A percentile compares a stretch with the other conserved stretches of the same genome.
Conservation (phyloP, 441 rosid genomes). For the Populus tomentosa region DNA sequence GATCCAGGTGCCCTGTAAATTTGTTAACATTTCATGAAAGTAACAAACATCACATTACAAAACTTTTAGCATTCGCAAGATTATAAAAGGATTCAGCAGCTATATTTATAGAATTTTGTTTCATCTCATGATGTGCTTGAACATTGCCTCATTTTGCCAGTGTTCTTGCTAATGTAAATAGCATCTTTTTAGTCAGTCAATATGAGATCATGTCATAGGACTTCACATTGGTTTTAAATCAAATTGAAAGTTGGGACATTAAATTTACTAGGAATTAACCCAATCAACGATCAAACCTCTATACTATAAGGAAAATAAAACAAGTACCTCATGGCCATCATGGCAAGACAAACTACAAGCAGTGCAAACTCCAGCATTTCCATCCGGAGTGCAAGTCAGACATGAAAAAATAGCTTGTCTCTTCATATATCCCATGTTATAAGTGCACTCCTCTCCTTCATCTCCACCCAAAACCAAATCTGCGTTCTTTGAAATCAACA, state of each 20-base stretch:
- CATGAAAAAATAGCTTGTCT: slow-evolving; percentile 95
- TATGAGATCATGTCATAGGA: too few relatives aligned
- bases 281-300: neutral
- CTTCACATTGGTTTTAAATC: neutral
- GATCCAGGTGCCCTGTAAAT: neutral
- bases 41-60: neutral
- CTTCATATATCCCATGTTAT: slow-evolving; percentile 72
- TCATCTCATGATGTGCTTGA: neutral
- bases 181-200: neutral
- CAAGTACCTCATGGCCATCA: slow-evolving; percentile 90
- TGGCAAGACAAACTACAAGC: slow-evolving; percentile 95
- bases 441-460: slow-evolving; percentile 92
- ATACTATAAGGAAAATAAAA: slow-evolving; percentile 1
- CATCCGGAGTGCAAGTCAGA: slow-evolving; percentile 83
- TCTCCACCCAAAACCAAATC: slow-evolving; percentile 98
- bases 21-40: neutral
- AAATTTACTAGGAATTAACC: neutral
- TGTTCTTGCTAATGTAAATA: neutral
- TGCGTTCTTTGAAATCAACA: slow-evolving; percentile 49
- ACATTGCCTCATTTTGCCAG: neutral
- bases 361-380: slow-evolving; percentile 90
- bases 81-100: neutral
- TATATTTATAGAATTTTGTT: neutral
- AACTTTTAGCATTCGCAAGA: neutral
- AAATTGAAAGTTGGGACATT: neutral